phyloP scores from a whole-genome alignment of 1,139 yeast species.

The Debaryomycetaceae sp. region DNA sequence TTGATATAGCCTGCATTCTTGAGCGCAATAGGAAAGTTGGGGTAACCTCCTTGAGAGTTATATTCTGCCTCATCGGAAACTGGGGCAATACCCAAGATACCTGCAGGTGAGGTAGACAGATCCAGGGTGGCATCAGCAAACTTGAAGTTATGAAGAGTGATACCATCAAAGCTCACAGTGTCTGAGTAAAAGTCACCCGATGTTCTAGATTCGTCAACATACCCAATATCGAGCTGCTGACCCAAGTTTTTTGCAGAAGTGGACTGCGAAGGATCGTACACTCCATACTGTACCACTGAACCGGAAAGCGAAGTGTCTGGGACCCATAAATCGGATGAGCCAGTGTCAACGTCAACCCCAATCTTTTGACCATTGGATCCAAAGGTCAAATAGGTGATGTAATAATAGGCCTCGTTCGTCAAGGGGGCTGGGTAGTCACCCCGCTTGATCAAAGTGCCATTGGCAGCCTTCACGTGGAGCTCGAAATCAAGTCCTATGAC shows the following conservation, averaged over 20 bases:
- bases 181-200: constrained; percentile 8
- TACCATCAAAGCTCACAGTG: constrained; percentile 9
- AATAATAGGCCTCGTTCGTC: constrained; percentile 4
- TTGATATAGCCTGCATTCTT: constrained; percentile 22
- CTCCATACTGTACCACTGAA: constrained; percentile 2
- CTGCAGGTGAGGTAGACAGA: constrained; percentile 8
- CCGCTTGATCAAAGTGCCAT: constrained; percentile 1
- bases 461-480: constrained; percentile 3
- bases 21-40: constrained; percentile 25
- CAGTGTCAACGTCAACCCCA: constrained; percentile 14
- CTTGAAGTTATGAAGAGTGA: constrained; percentile 8
- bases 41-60: too few relatives aligned
- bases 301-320: constrained; percentile 1
- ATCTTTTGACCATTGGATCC: constrained; percentile 32
- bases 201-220: constrained; percentile 19
- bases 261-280: constrained; percentile 4
- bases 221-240: constrained; percentile 10
- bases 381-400: constrained; percentile 10
- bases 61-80: constrained; percentile 42
- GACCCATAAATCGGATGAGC: constrained; percentile 11
- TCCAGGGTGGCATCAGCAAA: constrained; percentile 15
- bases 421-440: too few relatives aligned
- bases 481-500: constrained; percentile 9
- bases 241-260: constrained; percentile 3
- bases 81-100: constrained; percentile 34